Evolutionary conservation across 768 basidiomycete genomes (phyloP).

Genomic region (Grammothele lineata): DNA sequence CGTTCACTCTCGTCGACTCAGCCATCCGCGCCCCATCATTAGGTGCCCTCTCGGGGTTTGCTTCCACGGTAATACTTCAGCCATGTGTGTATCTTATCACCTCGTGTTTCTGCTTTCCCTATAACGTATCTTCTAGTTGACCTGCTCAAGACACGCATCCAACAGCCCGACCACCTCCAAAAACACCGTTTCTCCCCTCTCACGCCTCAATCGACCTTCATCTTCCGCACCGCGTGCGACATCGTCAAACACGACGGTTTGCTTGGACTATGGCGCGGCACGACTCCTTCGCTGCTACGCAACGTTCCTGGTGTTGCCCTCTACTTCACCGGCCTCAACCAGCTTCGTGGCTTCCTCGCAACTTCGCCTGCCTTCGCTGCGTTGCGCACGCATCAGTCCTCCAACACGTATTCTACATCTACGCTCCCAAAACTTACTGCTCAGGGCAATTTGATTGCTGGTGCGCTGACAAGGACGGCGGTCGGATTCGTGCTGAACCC

Average conservation of each 20-base stretch:
- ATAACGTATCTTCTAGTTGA: constrained; percentile 54
- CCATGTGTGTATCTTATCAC: constrained; percentile 49
- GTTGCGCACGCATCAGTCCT: constrained; percentile 6
- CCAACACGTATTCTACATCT: constrained; percentile 6
- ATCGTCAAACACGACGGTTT: constrained; percentile 64
- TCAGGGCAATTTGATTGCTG: constrained; percentile 82
- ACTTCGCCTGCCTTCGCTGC: constrained; percentile 63
- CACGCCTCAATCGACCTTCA: constrained; percentile 21
- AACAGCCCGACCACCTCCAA: constrained; percentile 57
- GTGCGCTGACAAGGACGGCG: constrained; percentile 73
- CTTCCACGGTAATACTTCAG: constrained; percentile 70
- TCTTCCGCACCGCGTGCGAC: constrained; percentile 48
- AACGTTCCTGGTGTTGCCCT: constrained; percentile 92
- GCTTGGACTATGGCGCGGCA: constrained; percentile 84
- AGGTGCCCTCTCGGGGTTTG: constrained; percentile 79
- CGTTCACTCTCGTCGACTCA: no score
- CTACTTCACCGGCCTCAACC: constrained; percentile 85
- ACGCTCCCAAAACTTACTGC: constrained; percentile 67
- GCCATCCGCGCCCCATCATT: background rate
- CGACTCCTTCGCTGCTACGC: constrained; percentile 70
- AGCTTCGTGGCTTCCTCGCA: constrained; percentile 75
- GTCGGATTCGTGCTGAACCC: constrained; percentile 89
- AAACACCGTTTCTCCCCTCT: constrained; percentile 9
- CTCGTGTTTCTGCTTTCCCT: background rate
- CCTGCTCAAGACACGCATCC: constrained; percentile 86